Base-by-base conservation (phyloP, 2,329 filamentous ascomycete species). In the Colletotrichum australisinense region DNA sequence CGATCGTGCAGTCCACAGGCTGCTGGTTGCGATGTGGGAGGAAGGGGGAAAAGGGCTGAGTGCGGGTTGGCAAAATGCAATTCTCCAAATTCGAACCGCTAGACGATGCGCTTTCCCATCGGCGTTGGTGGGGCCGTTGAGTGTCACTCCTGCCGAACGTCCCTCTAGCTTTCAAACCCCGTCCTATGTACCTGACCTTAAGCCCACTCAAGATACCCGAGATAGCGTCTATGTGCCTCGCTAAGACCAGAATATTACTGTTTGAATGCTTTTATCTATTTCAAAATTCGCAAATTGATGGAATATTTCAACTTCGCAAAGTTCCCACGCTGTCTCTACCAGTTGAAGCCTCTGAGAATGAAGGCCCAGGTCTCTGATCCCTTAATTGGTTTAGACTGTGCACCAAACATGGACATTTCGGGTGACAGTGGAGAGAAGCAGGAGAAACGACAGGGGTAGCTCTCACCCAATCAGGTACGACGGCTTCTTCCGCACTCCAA, bases 401-500 rank as follows among this genome's bases (percentile, higher is more conserved):
- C 8, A 22, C 19, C 42, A 49, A 3, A 49, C 14, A 22, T 42
- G 14, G 26, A 30, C 22, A 28, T 42, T 42, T 30, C 24, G 8
- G 12, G 42, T 52, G 58, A 11, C 19, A 14, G 24, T 22, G 22
- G 28, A 4, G 49, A 38, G n/a, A 9, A 24, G 58, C 49, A 57
- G 46, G 4, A 53, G 12, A 19, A 42, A 24, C n/a, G 26, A 24
- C 70, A 73, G 72, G 72, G 68, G 58, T 72, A 59, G 72, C 73
- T 74, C 22, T 53, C 8, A 35, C 22, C 73, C 69, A 73, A 72
- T 74, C 63, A 72, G 14, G 32, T 26, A 42, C 1, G 16, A 49
- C 69, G 63, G 73, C 60, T 58, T 62, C 60, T 73, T 74, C 65
- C 69, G 52, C 28, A 28, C 46, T 62, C 57, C 65, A 75, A 73